Base-by-base conservation (phyloP, 352 stramenopile genomes). In the Phytopythium sindhum region DNA sequence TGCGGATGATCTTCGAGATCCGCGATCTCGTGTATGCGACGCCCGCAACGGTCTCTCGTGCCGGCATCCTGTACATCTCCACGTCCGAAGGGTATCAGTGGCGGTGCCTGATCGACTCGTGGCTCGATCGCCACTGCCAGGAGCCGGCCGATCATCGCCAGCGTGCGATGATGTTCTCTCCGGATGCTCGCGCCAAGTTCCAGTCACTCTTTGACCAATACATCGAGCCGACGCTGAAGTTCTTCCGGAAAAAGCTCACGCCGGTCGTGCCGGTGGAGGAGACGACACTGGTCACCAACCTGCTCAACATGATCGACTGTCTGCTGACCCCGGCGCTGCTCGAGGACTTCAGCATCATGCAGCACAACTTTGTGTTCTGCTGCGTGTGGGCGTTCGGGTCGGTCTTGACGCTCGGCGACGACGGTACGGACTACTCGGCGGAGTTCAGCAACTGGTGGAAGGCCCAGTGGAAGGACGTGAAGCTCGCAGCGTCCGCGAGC, bases 1-100 rank as follows among this genome's bases (percentile, higher is more conserved):
- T 99, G 95, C 78, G 91, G 47, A 97, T 99, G 89, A 97, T 99
- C 65, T 99, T 99, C 68, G 96, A 99, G 74, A 98, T 99, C 66
- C 85, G 93, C 28, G 93, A 98, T 77, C 80, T 99, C 21, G 88
- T 97, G 58, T 98, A 98, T 63, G 96, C 96, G 21, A 98, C 96
- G 24, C 96, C 96, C 4, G 95, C 96, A 12, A 99, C 96, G 0
- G 96, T 98, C 11, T 98, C 88, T 23, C 92, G 96, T 19, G 96
- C 96, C 26, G 96, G 95, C 55, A 99, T 99, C 51, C 61, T 99
- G 42, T 98, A 98, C 70, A 98, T 99, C 58, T 98, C 89, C 17
- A 98, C 93, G 0, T 96, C 95, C 0, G 91, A 97, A 41, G 96
- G 95, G 0, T 98, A 97, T 50, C 96, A 99, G 69, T 99, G 96